These are phyloP conservation scores for Hamamelis virginiana DNA, from an alignment of 164 flowering plant genomes.

Conservation along the genomic window DNA sequence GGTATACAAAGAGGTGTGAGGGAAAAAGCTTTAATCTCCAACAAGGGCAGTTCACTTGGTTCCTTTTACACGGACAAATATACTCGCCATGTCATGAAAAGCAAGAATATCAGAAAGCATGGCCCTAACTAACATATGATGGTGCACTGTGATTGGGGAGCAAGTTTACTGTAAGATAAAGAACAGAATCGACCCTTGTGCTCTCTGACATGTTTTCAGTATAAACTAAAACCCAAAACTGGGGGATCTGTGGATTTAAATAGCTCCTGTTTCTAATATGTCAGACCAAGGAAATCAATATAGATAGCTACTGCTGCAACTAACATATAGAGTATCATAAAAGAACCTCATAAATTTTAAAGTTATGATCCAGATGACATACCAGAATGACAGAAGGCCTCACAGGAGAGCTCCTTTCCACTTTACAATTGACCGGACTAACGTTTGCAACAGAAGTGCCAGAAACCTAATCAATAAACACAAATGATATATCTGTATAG, in stretches of 20 bases:
- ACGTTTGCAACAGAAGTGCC: conserved; percentile 45
- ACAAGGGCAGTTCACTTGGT: background rate
- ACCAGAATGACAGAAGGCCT: conserved; percentile 65
- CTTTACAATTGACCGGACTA: conserved; percentile 50
- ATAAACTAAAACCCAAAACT: background rate
- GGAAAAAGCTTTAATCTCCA: no score
- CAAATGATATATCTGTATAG: background rate
- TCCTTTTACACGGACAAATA: background rate
- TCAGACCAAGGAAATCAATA: background rate
- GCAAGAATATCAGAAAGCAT: no score
- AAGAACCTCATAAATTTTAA: background rate
- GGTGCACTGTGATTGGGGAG: background rate
- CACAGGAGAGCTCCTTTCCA: conserved; percentile 76
- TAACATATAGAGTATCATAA: background rate
- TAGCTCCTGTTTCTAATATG: background rate
- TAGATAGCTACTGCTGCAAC: background rate
- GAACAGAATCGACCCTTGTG: background rate
- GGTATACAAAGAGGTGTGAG: no score
- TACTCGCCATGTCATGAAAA: background rate
- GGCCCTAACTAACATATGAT: background rate
- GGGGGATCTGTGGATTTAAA: background rate
- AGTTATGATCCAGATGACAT: conserved; percentile 19
- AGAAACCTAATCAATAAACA: conserved; percentile 41
- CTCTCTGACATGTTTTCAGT: background rate
- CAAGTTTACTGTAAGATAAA: background rate